Conservation (phyloP, 2,329 filamentous ascomycete genomes). For the Anthostomella pinea region DNA sequence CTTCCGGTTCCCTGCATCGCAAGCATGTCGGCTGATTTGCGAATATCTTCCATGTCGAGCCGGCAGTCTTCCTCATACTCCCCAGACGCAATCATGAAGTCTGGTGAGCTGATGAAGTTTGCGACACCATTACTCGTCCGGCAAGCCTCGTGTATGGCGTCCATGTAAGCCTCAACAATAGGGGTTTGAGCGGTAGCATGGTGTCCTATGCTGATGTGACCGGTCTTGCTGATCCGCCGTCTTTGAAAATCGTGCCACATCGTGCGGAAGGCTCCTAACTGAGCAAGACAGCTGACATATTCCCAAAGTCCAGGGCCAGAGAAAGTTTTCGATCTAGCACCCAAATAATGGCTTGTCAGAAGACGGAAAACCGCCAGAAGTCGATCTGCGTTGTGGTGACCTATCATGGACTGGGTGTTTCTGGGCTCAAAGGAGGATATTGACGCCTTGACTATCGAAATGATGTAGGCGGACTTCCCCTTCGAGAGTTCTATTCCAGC, state of each 20-base stretch:
- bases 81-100: slow-evolving; percentile 8
- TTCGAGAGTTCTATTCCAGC: not conserved
- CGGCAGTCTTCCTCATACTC: slow-evolving; percentile 17
- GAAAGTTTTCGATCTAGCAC: slow-evolving; percentile 11
- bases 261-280: slow-evolving; percentile 28
- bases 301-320: slow-evolving; percentile 6
- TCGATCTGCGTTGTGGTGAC: slow-evolving; percentile 1
- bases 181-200: too few relatives aligned
- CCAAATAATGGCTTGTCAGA: slow-evolving; percentile 22
- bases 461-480: not conserved
- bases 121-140: slow-evolving; percentile 5
- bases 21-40: slow-evolving; percentile 12
- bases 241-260: slow-evolving; percentile 28
- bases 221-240: too few relatives aligned
- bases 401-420: too few relatives aligned
- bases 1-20: slow-evolving; percentile 1
- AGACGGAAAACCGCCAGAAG: slow-evolving; percentile 21
- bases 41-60: slow-evolving; percentile 23
- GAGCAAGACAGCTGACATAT: slow-evolving; percentile 24
- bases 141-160: not conserved
- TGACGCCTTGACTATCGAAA: not conserved
- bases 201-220: too few relatives aligned
- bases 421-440: not conserved
- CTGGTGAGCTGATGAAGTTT: slow-evolving; percentile 4
- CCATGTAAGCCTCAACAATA: too few relatives aligned